Conservation (phyloP, 2,329 filamentous ascomycete genomes). For the Monosporascus cannonballus region DNA sequence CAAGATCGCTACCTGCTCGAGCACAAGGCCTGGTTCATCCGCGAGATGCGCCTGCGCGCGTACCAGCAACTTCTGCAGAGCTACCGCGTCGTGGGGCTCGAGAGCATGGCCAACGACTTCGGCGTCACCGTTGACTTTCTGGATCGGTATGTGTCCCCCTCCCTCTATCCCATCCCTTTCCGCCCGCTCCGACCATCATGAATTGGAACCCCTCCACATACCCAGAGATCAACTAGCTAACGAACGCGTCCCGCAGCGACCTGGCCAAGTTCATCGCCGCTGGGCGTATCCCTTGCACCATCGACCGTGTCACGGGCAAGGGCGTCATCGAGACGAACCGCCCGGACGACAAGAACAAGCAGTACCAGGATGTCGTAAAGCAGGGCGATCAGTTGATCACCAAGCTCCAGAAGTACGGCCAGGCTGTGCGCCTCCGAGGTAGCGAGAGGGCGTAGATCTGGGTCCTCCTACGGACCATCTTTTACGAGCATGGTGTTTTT, state of each 20-base stretch:
- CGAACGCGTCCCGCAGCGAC: constrained; percentile 51
- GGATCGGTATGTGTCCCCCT: constrained; percentile 62
- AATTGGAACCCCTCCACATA: neutral
- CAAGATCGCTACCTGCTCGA: constrained; percentile 94
- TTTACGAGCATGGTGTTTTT: no score
- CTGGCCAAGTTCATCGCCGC: constrained; percentile 95
- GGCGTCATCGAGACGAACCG: constrained; percentile 97
- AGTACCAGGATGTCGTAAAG: constrained; percentile 96
- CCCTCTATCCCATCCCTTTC: neutral
- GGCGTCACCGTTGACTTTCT: constrained; percentile 95
- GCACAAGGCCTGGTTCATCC: constrained; percentile 94
- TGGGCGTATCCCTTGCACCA: constrained; percentile 91
- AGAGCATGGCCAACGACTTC: constrained; percentile 96
- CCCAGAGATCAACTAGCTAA: neutral
- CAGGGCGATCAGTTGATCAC: constrained; percentile 97
- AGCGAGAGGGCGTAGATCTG: constrained; percentile 76
- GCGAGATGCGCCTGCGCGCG: constrained; percentile 93
- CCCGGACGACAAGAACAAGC: constrained; percentile 98
- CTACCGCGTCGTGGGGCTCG: constrained; percentile 92
- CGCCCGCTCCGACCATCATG: neutral
- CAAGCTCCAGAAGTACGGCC: constrained; percentile 98
- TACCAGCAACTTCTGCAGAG: constrained; percentile 97
- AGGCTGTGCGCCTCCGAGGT: constrained; percentile 87
- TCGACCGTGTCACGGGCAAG: constrained; percentile 92
- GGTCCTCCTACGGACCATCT: neutral